Evolutionary conservation across 139 green algal species (phyloP).

Genomic region (Micractinium sp.): DNA sequence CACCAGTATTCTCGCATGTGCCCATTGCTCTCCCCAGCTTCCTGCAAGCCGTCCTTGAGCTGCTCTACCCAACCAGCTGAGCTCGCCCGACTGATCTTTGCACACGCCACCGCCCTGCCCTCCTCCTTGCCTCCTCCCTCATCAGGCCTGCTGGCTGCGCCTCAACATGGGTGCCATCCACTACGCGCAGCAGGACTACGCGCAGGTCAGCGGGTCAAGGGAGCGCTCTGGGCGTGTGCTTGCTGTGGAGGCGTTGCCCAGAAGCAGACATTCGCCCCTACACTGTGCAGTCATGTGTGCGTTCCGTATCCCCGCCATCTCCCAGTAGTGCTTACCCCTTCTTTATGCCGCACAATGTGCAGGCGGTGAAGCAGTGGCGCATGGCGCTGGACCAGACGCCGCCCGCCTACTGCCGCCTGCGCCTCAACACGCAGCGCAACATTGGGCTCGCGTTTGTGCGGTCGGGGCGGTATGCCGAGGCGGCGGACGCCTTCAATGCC

Average conservation of each 20-base stretch:
- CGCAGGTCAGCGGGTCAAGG: neutral
- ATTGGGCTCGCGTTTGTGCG: conserved; percentile 83
- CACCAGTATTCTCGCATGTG: too few relatives aligned
- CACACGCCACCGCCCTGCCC: neutral
- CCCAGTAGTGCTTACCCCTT: neutral
- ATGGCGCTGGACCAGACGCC: conserved; percentile 89
- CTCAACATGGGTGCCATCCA: conserved; percentile 93
- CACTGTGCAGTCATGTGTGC: too few relatives aligned
- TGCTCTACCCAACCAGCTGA: too few relatives aligned
- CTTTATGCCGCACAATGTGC: neutral
- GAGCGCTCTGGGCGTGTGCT: too few relatives aligned
- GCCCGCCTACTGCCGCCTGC: conserved; percentile 51
- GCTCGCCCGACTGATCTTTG: too few relatives aligned
- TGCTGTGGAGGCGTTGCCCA: too few relatives aligned
- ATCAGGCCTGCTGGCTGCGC: conserved; percentile 65
- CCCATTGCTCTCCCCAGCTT: too few relatives aligned
- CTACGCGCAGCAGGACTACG: conserved; percentile 73
- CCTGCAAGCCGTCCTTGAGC: too few relatives aligned
- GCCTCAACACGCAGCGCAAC: conserved; percentile 83
- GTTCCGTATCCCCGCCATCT: too few relatives aligned
- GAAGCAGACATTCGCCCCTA: too few relatives aligned
- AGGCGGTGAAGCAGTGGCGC: conserved; percentile 84
- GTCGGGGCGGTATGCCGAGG: conserved; percentile 85
- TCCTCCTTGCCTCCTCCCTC: neutral
- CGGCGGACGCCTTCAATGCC: conserved; percentile 60